Conservation (phyloP, 371 early-diverging fungal species). For the Umbelopsis sp. region DNA sequence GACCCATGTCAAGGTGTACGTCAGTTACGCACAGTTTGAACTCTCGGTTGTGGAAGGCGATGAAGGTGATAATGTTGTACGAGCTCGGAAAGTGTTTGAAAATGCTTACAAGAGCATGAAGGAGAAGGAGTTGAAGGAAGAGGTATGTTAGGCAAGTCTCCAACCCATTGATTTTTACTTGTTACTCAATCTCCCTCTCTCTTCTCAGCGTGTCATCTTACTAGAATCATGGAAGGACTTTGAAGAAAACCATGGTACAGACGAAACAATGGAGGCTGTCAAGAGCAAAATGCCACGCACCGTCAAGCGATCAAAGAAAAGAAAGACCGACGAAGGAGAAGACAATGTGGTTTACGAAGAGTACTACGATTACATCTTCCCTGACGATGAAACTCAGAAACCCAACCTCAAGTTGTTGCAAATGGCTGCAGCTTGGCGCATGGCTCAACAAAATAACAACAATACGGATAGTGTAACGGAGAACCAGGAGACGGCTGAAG, state of each 20-base stretch:
- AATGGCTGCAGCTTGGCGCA: slow-evolving; percentile 92
- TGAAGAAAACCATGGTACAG: slow-evolving; percentile 74
- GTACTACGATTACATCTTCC: slow-evolving; percentile 97
- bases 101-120: slow-evolving; percentile 75
- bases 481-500: background rate
- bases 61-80: slow-evolving; percentile 40
- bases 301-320: slow-evolving; percentile 81
- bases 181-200: too few species aligned
- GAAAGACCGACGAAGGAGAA: slow-evolving; percentile 53
- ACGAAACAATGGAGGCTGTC: slow-evolving; percentile 61
- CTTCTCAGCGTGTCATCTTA: slow-evolving; percentile 73
- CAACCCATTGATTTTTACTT: too few species aligned
- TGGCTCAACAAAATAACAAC: slow-evolving; percentile 21
- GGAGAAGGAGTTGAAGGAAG: slow-evolving; percentile 69
- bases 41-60: slow-evolving; percentile 61
- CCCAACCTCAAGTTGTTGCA: slow-evolving; percentile 88
- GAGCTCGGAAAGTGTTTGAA: slow-evolving; percentile 78
- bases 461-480: too few species aligned
- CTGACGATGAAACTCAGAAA: slow-evolving; percentile 85
- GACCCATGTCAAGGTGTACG: slow-evolving; percentile 97
- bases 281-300: slow-evolving; percentile 81
- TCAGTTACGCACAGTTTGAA: slow-evolving; percentile 93
- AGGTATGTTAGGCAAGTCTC: slow-evolving; percentile 39
- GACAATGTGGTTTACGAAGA: slow-evolving; percentile 86
- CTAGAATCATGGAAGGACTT: slow-evolving; percentile 93